A percentile compares a stretch with the other conserved stretches of the same genome.
Evolutionary conservation across 148 eudicot genomes (phyloP).

Genomic region (Simmondsia chinensis): DNA sequence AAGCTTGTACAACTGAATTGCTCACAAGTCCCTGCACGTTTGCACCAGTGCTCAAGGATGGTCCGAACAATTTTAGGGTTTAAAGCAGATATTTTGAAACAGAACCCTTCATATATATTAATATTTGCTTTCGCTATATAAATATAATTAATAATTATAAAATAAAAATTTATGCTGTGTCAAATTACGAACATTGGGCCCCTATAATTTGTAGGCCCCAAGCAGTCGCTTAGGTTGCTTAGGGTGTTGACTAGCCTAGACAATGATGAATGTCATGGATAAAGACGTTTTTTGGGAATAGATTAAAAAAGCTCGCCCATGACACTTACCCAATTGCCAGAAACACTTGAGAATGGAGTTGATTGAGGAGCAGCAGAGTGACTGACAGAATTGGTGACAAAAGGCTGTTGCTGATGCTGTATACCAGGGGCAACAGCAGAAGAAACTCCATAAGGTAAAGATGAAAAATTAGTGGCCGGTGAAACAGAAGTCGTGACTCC

Average conservation of each 20-base stretch:
- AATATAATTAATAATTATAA: too few species aligned
- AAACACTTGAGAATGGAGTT: slow-evolving; percentile 18
- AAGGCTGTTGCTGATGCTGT: slow-evolving; percentile 37
- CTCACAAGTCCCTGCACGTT: slow-evolving; percentile 28
- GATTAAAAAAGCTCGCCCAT: not conserved
- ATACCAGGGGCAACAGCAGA: slow-evolving; percentile 17
- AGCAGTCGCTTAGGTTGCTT: too few species aligned
- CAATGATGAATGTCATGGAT: too few species aligned
- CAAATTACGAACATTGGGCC: too few species aligned
- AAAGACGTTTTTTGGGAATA: too few species aligned
- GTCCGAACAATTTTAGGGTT: slow-evolving; percentile 7
- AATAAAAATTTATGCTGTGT: too few species aligned
- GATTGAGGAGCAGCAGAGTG: slow-evolving; percentile 26
- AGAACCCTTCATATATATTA: too few species aligned
- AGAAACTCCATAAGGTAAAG: slow-evolving; percentile 19
- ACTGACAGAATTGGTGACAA: slow-evolving; percentile 17
- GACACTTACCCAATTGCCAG: slow-evolving; percentile 30
- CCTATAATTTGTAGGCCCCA: too few species aligned
- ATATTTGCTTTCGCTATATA: too few species aligned
- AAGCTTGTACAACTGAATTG: slow-evolving; percentile 25
- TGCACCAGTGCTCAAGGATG: slow-evolving; percentile 15
- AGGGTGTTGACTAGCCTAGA: too few species aligned
- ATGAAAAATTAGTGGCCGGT: slow-evolving; percentile 9
- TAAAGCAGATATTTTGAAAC: too few species aligned
- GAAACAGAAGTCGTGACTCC: too few species aligned